A percentile compares a stretch with the other conserved stretches of the same genome.
Conservation (phyloP, 495 filamentous ascomycete species). For the Hyaloscypha variabilis region DNA sequence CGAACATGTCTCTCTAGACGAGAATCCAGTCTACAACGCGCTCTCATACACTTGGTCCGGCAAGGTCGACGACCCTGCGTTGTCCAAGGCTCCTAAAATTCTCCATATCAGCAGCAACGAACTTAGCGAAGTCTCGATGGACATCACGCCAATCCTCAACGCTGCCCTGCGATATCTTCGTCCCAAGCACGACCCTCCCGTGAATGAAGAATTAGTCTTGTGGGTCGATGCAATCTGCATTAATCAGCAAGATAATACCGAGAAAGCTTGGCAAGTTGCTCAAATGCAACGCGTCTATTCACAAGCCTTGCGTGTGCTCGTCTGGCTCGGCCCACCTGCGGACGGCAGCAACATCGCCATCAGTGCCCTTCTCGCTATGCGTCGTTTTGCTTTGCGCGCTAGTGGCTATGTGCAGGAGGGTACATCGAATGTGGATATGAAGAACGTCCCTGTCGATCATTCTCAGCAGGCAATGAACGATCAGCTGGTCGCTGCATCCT, state of each 20-base stretch:
- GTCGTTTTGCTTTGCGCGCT: constrained; percentile 8
- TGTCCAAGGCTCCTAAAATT: background rate
- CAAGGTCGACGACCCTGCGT: background rate
- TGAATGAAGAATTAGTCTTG: background rate
- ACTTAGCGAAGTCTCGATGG: no score
- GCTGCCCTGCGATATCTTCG: no score
- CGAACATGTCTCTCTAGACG: background rate
- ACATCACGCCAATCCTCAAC: no score
- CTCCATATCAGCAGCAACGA: constrained; percentile 2
- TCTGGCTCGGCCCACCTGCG: constrained; percentile 30
- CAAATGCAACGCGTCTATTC: constrained; percentile 36
- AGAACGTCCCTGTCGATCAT: background rate
- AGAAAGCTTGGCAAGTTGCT: constrained; percentile 33
- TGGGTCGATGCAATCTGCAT: constrained; percentile 43
- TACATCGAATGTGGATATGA: constrained; percentile 6
- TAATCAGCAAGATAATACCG: constrained; percentile 34
- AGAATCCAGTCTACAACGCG: constrained; percentile 3
- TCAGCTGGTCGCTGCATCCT: background rate
- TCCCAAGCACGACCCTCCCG: background rate
- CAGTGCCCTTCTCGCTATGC: constrained; percentile 3
- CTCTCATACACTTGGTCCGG: constrained; percentile 8
- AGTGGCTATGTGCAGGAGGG: background rate
- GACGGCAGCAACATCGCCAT: constrained; percentile 14
- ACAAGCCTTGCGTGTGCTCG: constrained; percentile 25
- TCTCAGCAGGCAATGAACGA: constrained; percentile 4